Conservation (phyloP, 768 basidiomycete species). For the Cubamyces lactineus region DNA sequence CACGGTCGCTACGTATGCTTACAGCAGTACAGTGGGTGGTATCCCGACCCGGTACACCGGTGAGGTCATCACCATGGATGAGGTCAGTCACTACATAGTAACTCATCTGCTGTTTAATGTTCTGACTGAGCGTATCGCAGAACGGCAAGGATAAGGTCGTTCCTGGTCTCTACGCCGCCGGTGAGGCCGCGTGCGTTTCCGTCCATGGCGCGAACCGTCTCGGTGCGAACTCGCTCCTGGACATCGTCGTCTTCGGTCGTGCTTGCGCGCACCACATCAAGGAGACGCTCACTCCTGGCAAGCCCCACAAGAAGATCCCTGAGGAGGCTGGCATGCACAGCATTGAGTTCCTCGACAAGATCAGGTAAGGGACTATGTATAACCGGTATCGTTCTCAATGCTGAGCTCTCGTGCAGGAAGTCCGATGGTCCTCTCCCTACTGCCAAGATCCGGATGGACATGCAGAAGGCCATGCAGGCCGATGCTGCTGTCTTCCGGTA, state of each 20-base stretch:
- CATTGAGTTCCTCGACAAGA: constrained; percentile 87
- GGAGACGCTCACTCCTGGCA: constrained; percentile 86
- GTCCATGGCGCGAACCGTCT: constrained; percentile 99
- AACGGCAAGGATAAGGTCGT: constrained; percentile 93
- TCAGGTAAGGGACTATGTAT: constrained; percentile 50
- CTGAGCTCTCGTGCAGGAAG: constrained; percentile 47
- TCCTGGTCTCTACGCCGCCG: constrained; percentile 96
- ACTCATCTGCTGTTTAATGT: too few relatives aligned
- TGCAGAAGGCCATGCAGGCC: constrained; percentile 99
- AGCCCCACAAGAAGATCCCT: constrained; percentile 86
- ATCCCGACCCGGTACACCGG: constrained; percentile 99
- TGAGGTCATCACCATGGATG: constrained; percentile 88
- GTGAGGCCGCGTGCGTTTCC: constrained; percentile 98
- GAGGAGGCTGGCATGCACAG: constrained; percentile 84
- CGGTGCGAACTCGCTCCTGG: constrained; percentile 97
- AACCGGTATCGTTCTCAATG: too few relatives aligned
- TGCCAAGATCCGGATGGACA: constrained; percentile 86
- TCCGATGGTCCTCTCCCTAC: constrained; percentile 84
- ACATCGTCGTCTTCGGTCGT: constrained; percentile 99
- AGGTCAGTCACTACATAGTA: constrained; percentile 38
- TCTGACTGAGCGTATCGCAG: constrained; percentile 30
- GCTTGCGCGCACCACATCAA: constrained; percentile 98
- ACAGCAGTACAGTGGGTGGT: constrained; percentile 80
- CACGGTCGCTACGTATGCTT: constrained; percentile 11
- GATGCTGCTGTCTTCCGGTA: constrained; percentile 98